Base-by-base conservation (phyloP, 1,139 yeast species). In the Yamadazyma atmosphaerica region DNA sequence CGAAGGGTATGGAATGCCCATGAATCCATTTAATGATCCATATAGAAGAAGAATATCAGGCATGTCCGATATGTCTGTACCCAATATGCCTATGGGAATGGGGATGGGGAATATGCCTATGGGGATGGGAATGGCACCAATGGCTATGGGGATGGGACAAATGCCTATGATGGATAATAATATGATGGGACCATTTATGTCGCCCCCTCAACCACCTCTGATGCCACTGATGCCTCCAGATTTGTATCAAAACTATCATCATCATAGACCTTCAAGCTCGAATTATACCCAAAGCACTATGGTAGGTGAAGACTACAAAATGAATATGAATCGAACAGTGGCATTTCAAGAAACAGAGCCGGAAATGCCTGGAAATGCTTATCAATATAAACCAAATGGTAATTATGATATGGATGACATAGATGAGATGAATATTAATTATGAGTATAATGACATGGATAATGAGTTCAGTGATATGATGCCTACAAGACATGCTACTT, bases 261-360 rank as follows among this genome's bases (percentile, higher is more conserved):
- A 43, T 29, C 38, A 39, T 11, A 44, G 39, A n/a, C 38, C 35
- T 6, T 41, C 45, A 4, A 42, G 48, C 18, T 43, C 47, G 11
- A 43, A 38, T 32, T 45, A 37, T 30, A 44, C 50, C 15, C 41
- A 52, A 38, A 53, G 58, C 42, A 53, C 61, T 16, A 45, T 57
- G 33, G 57, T 52, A 6, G 60, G 55, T 33, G 58, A 56, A 21
- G 60, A 44, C 7, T 36, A 16, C 13, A 40, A 36, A 34, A 12
- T 39, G 50, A 51, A 55, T 28, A 49, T 42, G 13, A 36, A 60
- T 10, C 43, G 51, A 39, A 54, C 67, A 0, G 73, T 66, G 9
- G 62, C 66, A 2, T 67, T 67, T 40, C 51, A 58, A 32, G 71
- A 67, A 31, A 44, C 46, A 18, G 71, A 64, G 42, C 64, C 72